Evolutionary conservation across 192 early-diverging fungal species (phyloP), one percentile per base, ranked within the genome.

Genomic region (Funneliformis mosseae): DNA sequence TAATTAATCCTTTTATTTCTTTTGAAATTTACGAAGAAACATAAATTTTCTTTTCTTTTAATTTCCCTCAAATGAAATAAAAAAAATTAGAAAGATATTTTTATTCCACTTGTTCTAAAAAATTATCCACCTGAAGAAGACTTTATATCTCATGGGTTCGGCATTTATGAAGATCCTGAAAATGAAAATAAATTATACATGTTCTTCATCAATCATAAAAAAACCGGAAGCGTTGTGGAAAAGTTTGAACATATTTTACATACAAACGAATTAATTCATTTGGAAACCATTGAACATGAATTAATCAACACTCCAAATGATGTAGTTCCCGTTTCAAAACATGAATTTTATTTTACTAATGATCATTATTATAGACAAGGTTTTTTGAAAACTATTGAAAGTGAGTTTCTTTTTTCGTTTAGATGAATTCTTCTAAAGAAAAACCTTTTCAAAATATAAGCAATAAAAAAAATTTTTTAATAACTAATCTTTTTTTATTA

Each of bases 121-220:
- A 74, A 83, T n/a, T 78, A 85, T 55, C 68, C 76, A 14, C 60
- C 48, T 12, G 83, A 67, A 10, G 71, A 76, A 25, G 82, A 81
- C 33, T 68, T 87, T 2, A 80, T 82, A 21, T 86, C 88, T 33
- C 91, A 92, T 71, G 91, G 89, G 16, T 81, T 92, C 42, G 89
- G 85, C 33, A 78, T 89, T 7, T 88, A 85, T 80, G 86, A 87
- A 73, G 84, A 85, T 4, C 87, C 89, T 3, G 18, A 45, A 23
- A 38, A 79, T n/a, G 39, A 77, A 4, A 83, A 50, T 3, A 85
- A 88, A 39, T 80, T 89, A 28, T 87, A 87, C 25, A 81, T 92
- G 71, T 89, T 90, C 83, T 76, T 87, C 59, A 82, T 92, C 42
- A 92, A 92, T 82, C 91, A 92, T 79, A 88, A 86, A 82, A 84